Base-by-base conservation (phyloP, 257 asterid species). In the Nicotiana tomentosiformis region DNA sequence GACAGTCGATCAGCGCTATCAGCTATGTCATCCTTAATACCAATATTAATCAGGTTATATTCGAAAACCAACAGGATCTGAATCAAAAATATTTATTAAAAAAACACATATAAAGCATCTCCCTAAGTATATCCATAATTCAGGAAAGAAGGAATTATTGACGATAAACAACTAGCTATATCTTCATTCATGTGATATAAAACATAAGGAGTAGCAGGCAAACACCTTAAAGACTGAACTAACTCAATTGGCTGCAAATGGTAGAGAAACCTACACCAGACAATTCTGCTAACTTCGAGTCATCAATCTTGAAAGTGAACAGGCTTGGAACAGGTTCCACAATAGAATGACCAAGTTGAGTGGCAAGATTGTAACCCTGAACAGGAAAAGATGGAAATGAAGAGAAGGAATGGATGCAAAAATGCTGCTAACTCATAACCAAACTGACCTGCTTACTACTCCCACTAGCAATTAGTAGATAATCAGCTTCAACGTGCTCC, bases 291-390 rank as follows among this genome's bases (percentile, higher is more conserved):
- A 96, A 85, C 89, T 88, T 91, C 78, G 82, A 87, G 89, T 96
- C 98, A 49, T 90, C 92, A 67, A 92, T 91, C 92, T 94, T 96
- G 95, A 96, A 94, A 82, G 98, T 96, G 90, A 96, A 96, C 86
- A 96, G 89, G 90, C 99, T 96, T 43, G 99, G 98, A 39, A 96
- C 98, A 82, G 99, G 98, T 83, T 89, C 88, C 86, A 96, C 90
- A 51, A 94, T 93, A 49, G 97, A 90, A 90, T 96, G 99, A 60
- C 97, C 98, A 80, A 94, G 94, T 84, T 90, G 94, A 67, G 88
- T 84, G 58, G 98, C 97, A 84, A 96, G 95, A 85, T 89, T 87
- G 85, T 94, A 88, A 82, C 99, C 98, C 99, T 94, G 93, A 81
- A 82, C 80, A 49, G 74, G 78, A 43, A 78, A 55, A 77, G 62